These are phyloP conservation scores for Huntiella abstrusa DNA, from an alignment of 2,329 filamentous ascomycete species.

Conservation along the genomic window DNA sequence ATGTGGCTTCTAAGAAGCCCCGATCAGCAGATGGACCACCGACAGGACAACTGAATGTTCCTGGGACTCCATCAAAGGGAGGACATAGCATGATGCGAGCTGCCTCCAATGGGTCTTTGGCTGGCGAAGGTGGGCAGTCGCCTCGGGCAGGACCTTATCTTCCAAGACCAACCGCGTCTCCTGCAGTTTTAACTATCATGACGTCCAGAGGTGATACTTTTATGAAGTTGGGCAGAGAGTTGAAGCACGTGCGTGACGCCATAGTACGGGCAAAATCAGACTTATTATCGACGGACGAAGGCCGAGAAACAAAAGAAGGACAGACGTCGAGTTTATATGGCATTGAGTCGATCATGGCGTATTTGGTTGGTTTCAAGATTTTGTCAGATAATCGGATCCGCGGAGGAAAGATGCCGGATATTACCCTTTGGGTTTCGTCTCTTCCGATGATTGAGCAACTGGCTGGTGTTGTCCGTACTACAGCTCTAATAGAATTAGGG, in stretches of 20 bases:
- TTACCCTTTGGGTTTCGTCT: conserved; percentile 24
- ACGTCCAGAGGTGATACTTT: conserved; percentile 15
- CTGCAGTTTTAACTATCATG: neutral
- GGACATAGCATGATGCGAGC: conserved; percentile 5
- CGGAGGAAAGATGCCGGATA: conserved; percentile 25
- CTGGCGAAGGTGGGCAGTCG: conserved; percentile 5
- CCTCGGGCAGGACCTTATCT: neutral
- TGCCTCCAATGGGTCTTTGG: conserved; percentile 8
- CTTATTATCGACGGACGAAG: conserved; percentile 14
- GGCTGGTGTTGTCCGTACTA: conserved; percentile 17
- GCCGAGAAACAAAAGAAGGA: conserved; percentile 16
- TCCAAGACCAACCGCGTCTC: neutral
- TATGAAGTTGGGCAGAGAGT: conserved; percentile 25
- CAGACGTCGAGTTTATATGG: conserved; percentile 26
- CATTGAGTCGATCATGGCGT: conserved; percentile 32
- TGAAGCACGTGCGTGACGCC: conserved; percentile 37
- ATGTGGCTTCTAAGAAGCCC: conserved; percentile 10
- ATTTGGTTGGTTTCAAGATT: conserved; percentile 34
- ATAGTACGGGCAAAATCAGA: conserved; percentile 16
- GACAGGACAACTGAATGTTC: conserved; percentile 7
- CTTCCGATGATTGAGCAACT: conserved; percentile 26
- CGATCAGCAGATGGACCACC: conserved; percentile 2
- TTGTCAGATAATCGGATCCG: conserved; percentile 26
- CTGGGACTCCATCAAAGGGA: conserved; percentile 7
- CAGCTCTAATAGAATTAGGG: conserved; percentile 11